phyloP scores from a whole-genome alignment of 2,329 filamentous ascomycete species.

The Trichoderma sp. region DNA sequence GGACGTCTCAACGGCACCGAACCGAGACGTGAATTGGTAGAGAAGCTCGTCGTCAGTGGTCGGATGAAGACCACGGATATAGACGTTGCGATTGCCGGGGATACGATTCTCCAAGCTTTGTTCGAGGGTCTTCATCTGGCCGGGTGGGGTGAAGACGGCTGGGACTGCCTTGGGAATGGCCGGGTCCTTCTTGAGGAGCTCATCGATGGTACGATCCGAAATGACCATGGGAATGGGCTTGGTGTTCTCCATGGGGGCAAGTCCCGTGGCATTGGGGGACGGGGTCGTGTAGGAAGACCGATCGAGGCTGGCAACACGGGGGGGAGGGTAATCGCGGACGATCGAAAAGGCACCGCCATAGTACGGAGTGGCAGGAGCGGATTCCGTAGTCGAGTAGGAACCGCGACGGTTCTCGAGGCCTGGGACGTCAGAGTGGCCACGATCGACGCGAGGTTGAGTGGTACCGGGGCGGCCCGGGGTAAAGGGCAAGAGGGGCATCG shows the following conservation, averaged over 20 bases:
- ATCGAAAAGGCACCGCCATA: slow-evolving; percentile 61
- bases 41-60: slow-evolving; percentile 93
- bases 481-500: slow-evolving; percentile 51
- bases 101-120: slow-evolving; percentile 93
- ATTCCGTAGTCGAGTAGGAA: slow-evolving; percentile 70
- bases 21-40: slow-evolving; percentile 78
- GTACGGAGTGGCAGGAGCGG: slow-evolving; percentile 66
- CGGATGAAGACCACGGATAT: slow-evolving; percentile 93
- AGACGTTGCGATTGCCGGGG: slow-evolving; percentile 92
- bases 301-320: slow-evolving; percentile 61
- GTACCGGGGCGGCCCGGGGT: slow-evolving; percentile 54
- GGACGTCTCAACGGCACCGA: slow-evolving; percentile 91
- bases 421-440: slow-evolving; percentile 58
- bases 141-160: slow-evolving; percentile 81
- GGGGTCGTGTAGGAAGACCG: slow-evolving; percentile 68
- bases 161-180: slow-evolving; percentile 85
- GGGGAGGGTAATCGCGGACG: slow-evolving; percentile 61
- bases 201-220: slow-evolving; percentile 60
- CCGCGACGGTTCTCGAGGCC: slow-evolving; percentile 66
- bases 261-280: slow-evolving; percentile 62
- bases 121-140: slow-evolving; percentile 85
- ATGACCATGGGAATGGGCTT: slow-evolving; percentile 48
- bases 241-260: slow-evolving; percentile 44
- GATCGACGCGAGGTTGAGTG: slow-evolving; percentile 51
- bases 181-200: slow-evolving; percentile 73